Conservation (phyloP, 768 basidiomycete genomes). For the Leucosporidium scottii region DNA sequence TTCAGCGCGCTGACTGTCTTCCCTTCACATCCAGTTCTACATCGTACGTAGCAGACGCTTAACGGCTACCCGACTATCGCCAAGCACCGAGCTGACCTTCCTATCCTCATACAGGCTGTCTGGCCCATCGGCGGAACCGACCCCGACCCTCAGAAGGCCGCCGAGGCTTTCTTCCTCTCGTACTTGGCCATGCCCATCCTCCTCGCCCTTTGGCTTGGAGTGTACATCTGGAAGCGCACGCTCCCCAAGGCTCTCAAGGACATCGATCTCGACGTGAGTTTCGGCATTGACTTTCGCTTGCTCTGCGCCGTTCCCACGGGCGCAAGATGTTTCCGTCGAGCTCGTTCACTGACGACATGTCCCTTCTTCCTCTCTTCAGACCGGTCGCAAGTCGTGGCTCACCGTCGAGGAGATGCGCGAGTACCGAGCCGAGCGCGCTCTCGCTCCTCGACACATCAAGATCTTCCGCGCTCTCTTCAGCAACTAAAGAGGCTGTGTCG, state of each 20-base stretch:
- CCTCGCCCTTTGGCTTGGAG: slow-evolving; percentile 32
- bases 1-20: not conserved
- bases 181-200: slow-evolving; percentile 27
- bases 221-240: slow-evolving; percentile 32
- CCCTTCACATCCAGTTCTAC: slow-evolving; percentile 29
- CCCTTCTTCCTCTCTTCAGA: slow-evolving; percentile 23
- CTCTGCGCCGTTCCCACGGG: not conserved
- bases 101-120: not conserved
- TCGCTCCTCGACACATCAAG: slow-evolving; percentile 19
- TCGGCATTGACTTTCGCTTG: not conserved
- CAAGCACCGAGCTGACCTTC: not conserved
- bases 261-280: slow-evolving; percentile 33
- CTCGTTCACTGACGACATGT: too few species aligned
- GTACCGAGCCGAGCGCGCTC: slow-evolving; percentile 26
- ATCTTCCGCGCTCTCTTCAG: slow-evolving; percentile 28
- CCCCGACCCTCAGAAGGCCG: not conserved
- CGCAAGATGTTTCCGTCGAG: too few species aligned
- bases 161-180: slow-evolving; percentile 30
- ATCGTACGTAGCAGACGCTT: not conserved
- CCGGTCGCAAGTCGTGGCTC: slow-evolving; percentile 34
- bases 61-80: too few species aligned
- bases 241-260: slow-evolving; percentile 28
- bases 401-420: slow-evolving; percentile 33
- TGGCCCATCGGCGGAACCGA: slow-evolving; percentile 25
- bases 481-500: not conserved